Conservation (phyloP, 352 stramenopile species). For the Plasmopara muralis region DNA sequence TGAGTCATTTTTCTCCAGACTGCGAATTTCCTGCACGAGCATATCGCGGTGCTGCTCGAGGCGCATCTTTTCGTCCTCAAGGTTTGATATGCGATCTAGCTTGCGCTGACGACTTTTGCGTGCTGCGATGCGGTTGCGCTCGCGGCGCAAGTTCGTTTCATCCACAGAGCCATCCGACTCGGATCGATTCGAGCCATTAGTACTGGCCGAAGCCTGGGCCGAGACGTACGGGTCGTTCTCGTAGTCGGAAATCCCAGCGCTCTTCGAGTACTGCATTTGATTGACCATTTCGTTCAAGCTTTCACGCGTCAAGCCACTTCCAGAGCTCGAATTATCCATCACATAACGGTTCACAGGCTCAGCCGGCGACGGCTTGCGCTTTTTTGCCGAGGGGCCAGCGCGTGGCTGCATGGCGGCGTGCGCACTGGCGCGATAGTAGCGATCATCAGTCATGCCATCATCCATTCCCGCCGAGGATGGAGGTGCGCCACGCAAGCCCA, state of each 20-base stretch:
- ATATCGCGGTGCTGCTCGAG: conserved; percentile 84
- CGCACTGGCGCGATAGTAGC: conserved; percentile 40
- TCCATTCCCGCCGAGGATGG: conserved; percentile 13
- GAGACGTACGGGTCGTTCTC: conserved; percentile 59
- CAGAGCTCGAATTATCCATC: conserved; percentile 14
- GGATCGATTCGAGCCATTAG: conserved; percentile 61
- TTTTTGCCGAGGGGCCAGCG: conserved; percentile 37
- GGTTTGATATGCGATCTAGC: conserved; percentile 78
- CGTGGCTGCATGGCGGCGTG: conserved; percentile 59
- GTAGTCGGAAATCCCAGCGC: conserved; percentile 35
- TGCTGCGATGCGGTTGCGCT: conserved; percentile 79
- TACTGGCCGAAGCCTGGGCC: conserved; percentile 34
- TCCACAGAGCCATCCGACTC: conserved; percentile 65
- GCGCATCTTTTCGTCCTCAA: conserved; percentile 84
- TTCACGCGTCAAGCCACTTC: conserved; percentile 40
- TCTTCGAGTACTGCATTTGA: conserved; percentile 46
- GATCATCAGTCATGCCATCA: conserved; percentile 35
- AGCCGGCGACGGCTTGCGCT: conserved; percentile 48
- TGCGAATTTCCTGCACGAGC: conserved; percentile 80
- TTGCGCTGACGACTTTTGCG: conserved; percentile 81
- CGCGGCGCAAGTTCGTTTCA: conserved; percentile 73
- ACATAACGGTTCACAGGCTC: conserved; percentile 46
- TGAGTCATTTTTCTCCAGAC: conserved; percentile 73
- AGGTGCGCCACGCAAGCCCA: conserved; percentile 8
- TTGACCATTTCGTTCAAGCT: conserved; percentile 49